Conservation (phyloP, 306 rosid genomes). For the Acacia melanoxylon region DNA sequence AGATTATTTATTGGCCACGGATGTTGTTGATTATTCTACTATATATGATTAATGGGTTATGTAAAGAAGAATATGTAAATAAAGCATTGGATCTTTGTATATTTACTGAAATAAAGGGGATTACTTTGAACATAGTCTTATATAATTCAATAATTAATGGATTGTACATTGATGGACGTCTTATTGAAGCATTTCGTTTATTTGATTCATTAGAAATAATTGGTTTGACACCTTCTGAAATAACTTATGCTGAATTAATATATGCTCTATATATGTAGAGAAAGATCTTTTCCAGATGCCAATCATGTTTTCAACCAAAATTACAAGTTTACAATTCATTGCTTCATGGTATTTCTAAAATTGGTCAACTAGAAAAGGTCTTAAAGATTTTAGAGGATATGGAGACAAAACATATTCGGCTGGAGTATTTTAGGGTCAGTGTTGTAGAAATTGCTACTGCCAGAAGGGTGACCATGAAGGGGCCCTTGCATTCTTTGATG, state of each 20-base stretch:
- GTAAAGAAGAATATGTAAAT: slow-evolving; percentile 62
- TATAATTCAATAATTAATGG: slow-evolving; percentile 73
- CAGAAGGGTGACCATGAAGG: slow-evolving; percentile 81
- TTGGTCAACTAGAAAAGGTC: slow-evolving; percentile 63
- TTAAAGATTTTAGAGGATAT: slow-evolving; percentile 54
- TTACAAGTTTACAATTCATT: slow-evolving; percentile 72
- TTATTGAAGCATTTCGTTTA: slow-evolving; percentile 76
- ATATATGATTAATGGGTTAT: slow-evolving; percentile 67
- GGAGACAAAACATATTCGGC: slow-evolving; percentile 46
- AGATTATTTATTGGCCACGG: slow-evolving; percentile 40
- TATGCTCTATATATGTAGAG: slow-evolving; percentile 67
- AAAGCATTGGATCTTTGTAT: slow-evolving; percentile 75
- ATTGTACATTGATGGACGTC: slow-evolving; percentile 65
- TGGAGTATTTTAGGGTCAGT: slow-evolving; percentile 66
- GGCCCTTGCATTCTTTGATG: slow-evolving; percentile 59
- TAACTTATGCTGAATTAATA: slow-evolving; percentile 72
- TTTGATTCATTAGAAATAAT: slow-evolving; percentile 77
- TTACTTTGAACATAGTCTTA: slow-evolving; percentile 54
- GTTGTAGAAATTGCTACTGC: slow-evolving; percentile 66
- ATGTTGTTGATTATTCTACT: slow-evolving; percentile 55
- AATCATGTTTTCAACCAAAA: slow-evolving; percentile 70
- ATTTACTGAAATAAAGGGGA: slow-evolving; percentile 55
- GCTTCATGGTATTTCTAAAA: slow-evolving; percentile 58
- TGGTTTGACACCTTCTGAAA: slow-evolving; percentile 62
- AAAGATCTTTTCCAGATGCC: slow-evolving; percentile 69